Conservation (phyloP, 306 rosid species). For the Citrullus mucosospermus region DNA sequence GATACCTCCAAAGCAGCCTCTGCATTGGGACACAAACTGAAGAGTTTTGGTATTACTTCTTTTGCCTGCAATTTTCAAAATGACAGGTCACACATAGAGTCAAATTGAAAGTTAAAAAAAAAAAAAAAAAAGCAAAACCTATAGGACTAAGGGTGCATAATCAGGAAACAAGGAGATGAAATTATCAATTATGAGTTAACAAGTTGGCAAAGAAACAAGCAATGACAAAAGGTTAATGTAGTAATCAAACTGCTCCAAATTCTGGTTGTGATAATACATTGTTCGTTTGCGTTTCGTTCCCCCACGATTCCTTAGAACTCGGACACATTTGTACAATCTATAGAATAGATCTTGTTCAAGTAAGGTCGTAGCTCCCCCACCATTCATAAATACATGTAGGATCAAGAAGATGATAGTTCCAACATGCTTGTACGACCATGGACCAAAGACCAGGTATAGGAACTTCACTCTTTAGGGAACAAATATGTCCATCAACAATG, state of each 20-base stretch:
- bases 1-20: constrained; percentile 34
- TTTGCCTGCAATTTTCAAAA: constrained; percentile 29
- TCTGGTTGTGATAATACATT: not conserved
- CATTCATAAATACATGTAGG: not conserved
- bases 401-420: not conserved
- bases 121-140: not conserved
- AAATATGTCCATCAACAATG: not conserved
- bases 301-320: not conserved
- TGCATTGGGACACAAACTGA: constrained; percentile 57
- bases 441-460: not conserved
- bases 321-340: too few species aligned
- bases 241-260: not conserved
- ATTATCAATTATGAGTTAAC: not conserved
- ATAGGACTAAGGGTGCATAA: not conserved
- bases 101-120: not conserved
- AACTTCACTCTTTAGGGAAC: not conserved
- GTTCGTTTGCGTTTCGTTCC: not conserved
- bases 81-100: not conserved
- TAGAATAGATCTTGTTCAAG: too few species aligned
- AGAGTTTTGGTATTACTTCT: constrained; percentile 23
- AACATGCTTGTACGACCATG: not conserved
- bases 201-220: not conserved
- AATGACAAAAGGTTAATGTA: not conserved
- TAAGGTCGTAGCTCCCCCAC: not conserved
- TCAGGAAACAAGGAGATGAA: not conserved